Conservation (phyloP, 2,329 filamentous ascomycete genomes). For the Penicillium corylophilum region DNA sequence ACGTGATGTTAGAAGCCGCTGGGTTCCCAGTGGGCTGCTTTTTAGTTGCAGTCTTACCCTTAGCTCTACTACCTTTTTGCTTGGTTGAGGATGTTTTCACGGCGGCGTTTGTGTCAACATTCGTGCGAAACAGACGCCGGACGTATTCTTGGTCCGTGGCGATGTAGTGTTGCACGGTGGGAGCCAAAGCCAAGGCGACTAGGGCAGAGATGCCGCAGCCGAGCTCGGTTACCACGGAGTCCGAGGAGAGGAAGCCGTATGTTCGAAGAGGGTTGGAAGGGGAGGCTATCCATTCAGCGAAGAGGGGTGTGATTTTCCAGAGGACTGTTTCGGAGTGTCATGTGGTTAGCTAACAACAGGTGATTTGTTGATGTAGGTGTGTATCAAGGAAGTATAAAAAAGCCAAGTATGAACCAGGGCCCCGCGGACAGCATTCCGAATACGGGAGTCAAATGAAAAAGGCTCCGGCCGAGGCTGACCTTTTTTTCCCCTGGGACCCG, state of each 20-base stretch:
- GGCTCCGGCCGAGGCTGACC: constrained; percentile 9
- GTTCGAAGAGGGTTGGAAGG: constrained; percentile 61
- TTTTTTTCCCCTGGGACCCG: constrained; percentile 1
- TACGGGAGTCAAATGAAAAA: constrained; percentile 3
- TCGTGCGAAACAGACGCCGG: constrained; percentile 70
- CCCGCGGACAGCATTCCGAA: not conserved
- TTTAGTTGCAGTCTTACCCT: constrained; percentile 5
- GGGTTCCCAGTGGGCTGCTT: not conserved
- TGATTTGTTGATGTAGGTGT: not conserved
- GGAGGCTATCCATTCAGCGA: constrained; percentile 75
- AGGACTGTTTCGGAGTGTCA: constrained; percentile 57
- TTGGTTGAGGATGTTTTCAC: not conserved
- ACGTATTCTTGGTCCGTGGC: constrained; percentile 90
- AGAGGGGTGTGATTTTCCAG: constrained; percentile 84
- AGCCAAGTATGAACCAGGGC: not conserved
- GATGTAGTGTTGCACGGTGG: constrained; percentile 63
- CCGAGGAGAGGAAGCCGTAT: constrained; percentile 51
- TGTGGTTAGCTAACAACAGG: constrained; percentile 5
- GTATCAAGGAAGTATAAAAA: not conserved
- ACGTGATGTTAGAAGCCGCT: constrained; percentile 49
- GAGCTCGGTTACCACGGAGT: constrained; percentile 71
- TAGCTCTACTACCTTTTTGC: constrained; percentile 12
- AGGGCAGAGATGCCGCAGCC: constrained; percentile 86
- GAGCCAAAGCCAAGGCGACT: constrained; percentile 67
- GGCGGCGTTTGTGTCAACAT: constrained; percentile 56